Evolutionary conservation across 176 grass and related monocot genomes (phyloP).

Genomic region (Alloteropsis semialata): DNA sequence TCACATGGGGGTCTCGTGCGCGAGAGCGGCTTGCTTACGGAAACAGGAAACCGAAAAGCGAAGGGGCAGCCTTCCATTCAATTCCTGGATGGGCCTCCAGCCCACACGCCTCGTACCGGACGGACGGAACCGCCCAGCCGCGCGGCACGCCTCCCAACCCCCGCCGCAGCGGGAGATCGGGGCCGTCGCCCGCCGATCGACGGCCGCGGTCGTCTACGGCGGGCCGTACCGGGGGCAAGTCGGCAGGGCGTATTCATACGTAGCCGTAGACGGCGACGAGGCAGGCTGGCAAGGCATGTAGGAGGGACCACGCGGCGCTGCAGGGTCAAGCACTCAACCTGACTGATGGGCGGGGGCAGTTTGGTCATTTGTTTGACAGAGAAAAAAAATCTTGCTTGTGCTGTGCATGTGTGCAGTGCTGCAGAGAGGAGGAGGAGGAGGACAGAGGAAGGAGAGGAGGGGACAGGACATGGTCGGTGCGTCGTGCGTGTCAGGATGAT

Average conservation of each 20-base stretch:
- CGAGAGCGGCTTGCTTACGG: background rate
- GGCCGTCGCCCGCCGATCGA: background rate
- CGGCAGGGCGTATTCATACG: constrained; percentile 14
- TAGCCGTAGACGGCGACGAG: background rate
- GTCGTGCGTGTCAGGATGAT: constrained; percentile 31
- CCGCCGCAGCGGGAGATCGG: background rate
- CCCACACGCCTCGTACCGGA: background rate
- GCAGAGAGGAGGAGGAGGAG: background rate
- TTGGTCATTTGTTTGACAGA: background rate
- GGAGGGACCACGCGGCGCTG: background rate
- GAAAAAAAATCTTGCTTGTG: too few species aligned
- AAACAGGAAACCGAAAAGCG: background rate
- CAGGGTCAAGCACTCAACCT: background rate
- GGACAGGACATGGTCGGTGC: constrained; percentile 35
- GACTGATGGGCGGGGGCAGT: background rate
- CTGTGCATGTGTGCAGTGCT: too few species aligned
- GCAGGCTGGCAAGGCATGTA: too few species aligned
- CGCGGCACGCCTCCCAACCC: background rate
- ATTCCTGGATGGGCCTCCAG: background rate
- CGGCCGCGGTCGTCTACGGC: background rate
- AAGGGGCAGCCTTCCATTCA: background rate
- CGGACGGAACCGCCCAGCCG: too few species aligned
- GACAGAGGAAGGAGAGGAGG: background rate
- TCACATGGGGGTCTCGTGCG: background rate
- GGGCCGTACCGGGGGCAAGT: background rate